Base-by-base conservation (phyloP, 306 rosid species). In the apple (Malus domestica) region DNA sequence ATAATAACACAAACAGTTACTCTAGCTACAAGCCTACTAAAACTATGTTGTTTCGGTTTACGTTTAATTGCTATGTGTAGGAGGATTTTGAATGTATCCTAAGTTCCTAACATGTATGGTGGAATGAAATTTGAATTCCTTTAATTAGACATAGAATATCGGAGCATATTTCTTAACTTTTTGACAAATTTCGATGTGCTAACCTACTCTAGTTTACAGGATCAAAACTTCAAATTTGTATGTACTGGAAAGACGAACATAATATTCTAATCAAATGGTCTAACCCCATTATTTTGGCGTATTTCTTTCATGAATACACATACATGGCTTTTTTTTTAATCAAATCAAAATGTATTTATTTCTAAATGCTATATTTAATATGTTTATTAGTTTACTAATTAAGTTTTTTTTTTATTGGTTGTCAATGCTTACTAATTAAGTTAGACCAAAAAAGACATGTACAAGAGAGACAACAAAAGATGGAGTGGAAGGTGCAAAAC, bases 401-500 rank as follows among this genome's bases (percentile, higher is more conserved):
- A 25, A 25, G 25, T 25, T 25, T 25, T 25, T 25, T 25, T 25
- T 25, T 25, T 25, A 25, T 25, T 25, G 25, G 25, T 25, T 27
- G 29, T 33, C 38, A 33, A 33, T 12, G 30, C 16, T 60, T 60
- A 23, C 32, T 23, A 5, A 6, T 29, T 63, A 30, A 27, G 68
- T 63, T 63, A 30, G 2, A 6, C n/a, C 68, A 6, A 35, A 35
- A 35, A 35, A 6, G 42, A 7, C 2, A 38, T 38, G 40, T 38
- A 38, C 42, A 38, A 38, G 42, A 38, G 42, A 38, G 74, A 76
- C 59, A 40, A 76, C 57, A 55, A 57, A 5, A 11, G 46, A 6
- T 18, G 44, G 80, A 38, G 52, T 55, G 73, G 79, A 75, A 61
- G 67, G 8, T 54, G 73, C 78, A 27, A 71, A 30, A 38, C 25